These are phyloP conservation scores for Phytophthora chlamydospora DNA, from an alignment of 352 stramenopile species.

Conservation along the genomic window DNA sequence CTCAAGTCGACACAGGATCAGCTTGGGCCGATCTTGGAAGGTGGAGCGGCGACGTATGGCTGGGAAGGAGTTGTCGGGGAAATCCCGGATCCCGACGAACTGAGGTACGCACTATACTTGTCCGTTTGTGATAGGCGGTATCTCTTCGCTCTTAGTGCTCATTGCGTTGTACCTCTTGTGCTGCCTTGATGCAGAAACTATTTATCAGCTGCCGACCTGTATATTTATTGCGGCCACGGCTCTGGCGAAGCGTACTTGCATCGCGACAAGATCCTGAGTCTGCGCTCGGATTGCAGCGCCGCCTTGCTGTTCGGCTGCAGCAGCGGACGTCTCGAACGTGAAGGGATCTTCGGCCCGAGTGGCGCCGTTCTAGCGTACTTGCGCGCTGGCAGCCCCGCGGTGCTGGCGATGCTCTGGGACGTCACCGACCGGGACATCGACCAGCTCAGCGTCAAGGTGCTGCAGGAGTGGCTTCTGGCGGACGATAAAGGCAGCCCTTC, in stretches of 20 bases:
- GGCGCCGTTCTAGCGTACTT: conserved; percentile 96
- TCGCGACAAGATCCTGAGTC: conserved; percentile 71
- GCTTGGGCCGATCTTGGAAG: conserved; percentile 59
- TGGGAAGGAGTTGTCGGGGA: conserved; percentile 65
- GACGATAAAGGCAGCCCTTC: conserved; percentile 32
- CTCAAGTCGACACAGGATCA: conserved; percentile 67
- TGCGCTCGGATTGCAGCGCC: conserved; percentile 63
- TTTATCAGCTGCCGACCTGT: conserved; percentile 82
- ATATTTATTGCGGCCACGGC: conserved; percentile 98
- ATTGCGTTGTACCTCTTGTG: conserved; percentile 3
- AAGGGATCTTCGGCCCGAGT: conserved; percentile 93
- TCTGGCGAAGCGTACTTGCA: conserved; percentile 94
- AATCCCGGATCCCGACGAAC: conserved; percentile 51
- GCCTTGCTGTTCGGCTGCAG: conserved; percentile 98
- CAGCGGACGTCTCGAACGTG: conserved; percentile 88
- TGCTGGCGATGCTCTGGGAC: conserved; percentile 99
- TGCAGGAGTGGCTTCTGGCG: conserved; percentile 74
- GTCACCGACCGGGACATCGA: conserved; percentile 99
- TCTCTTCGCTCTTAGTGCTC: not conserved
- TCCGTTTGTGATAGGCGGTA: not conserved
- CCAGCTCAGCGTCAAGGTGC: conserved; percentile 75
- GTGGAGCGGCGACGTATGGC: conserved; percentile 29
- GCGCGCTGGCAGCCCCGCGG: conserved; percentile 87
- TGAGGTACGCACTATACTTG: conserved; percentile 44
- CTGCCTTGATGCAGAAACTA: conserved; percentile 34